Percentiles rank a stretch among this genome's conserved stretches.
phyloP scores from a whole-genome alignment of 176 grass and related monocot genomes.

The Pontederia paniculata region DNA sequence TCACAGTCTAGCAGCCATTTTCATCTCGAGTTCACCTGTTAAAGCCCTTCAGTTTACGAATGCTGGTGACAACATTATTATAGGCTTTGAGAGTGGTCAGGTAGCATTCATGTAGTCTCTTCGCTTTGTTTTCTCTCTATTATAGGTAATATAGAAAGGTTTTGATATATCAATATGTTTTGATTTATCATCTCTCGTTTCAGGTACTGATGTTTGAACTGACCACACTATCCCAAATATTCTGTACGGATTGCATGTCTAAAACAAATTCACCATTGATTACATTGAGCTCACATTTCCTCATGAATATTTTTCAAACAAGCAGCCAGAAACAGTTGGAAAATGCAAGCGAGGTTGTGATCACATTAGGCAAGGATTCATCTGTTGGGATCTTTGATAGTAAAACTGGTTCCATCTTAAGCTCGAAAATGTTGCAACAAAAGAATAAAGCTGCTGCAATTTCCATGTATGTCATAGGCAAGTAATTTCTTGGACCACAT shows the following conservation, averaged over 20 bases:
- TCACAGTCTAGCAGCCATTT: slow-evolving; percentile 62
- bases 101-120: slow-evolving; percentile 29
- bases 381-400: slow-evolving; percentile 42
- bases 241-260: slow-evolving; percentile 47
- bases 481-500: slow-evolving; percentile 33
- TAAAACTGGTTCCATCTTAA: slow-evolving; percentile 35
- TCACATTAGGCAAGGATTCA: slow-evolving; percentile 68
- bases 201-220: slow-evolving; percentile 77
- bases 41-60: slow-evolving; percentile 35
- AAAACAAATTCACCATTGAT: slow-evolving; percentile 64
- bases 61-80: slow-evolving; percentile 43
- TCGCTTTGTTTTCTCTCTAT: slow-evolving; percentile 7
- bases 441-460: slow-evolving; percentile 41
- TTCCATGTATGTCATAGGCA: slow-evolving; percentile 90
- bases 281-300: slow-evolving; percentile 26
- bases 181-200: slow-evolving; percentile 21
- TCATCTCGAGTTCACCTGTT: slow-evolving; percentile 39
- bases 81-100: slow-evolving; percentile 83
- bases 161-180: slow-evolving; percentile 13
- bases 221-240: slow-evolving; percentile 47
- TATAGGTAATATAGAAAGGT: not conserved
- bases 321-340: slow-evolving; percentile 28
- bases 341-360: slow-evolving; percentile 32
- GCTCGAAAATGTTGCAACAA: slow-evolving; percentile 39
- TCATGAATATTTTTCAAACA: slow-evolving; percentile 21